A percentile compares a stretch with the other conserved stretches of the same genome.
phyloP scores from a whole-genome alignment of 1,284 basidiomycete species.

The Rhodotorula sp. region DNA sequence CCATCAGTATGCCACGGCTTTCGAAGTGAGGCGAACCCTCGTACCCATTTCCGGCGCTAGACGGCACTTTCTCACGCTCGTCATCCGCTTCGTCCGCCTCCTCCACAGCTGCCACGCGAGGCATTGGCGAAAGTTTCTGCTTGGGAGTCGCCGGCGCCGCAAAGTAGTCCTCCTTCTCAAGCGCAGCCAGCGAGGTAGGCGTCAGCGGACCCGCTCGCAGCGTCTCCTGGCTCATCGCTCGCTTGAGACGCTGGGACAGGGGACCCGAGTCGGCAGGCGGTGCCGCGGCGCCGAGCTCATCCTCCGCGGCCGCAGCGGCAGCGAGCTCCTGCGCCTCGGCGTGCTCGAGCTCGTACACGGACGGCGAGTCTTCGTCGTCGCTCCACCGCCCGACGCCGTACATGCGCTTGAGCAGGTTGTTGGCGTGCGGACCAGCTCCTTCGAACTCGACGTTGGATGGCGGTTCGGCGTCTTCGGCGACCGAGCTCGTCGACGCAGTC shows the following conservation, averaged over 20 bases:
- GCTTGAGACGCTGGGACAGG: background rate
- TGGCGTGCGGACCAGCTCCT: conserved; percentile 34
- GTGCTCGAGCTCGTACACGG: background rate
- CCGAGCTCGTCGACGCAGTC: conserved; percentile 10
- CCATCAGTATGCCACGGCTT: too few species aligned
- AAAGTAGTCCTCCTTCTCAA: conserved; percentile 1
- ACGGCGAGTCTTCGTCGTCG: conserved; percentile 22
- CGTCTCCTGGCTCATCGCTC: conserved; percentile 10
- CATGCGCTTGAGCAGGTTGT: conserved; percentile 32
- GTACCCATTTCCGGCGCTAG: background rate
- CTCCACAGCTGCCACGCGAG: background rate
- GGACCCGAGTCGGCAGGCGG: background rate
- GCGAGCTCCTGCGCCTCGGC: conserved; percentile 3
- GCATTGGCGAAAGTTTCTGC: background rate
- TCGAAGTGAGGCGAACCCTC: background rate
- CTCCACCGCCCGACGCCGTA: conserved; percentile 30
- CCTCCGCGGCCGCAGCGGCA: background rate
- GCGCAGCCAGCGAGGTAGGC: background rate
- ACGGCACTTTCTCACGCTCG: conserved; percentile 14
- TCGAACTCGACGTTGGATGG: conserved; percentile 33
- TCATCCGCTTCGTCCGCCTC: conserved; percentile 32
- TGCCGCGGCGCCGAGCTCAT: background rate
- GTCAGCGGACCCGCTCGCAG: background rate
- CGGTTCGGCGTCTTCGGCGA: conserved; percentile 1
- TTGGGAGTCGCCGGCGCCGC: conserved; percentile 3